These are phyloP conservation scores for Suillus cothurnatus DNA, from an alignment of 768 basidiomycete genomes.

Conservation along the genomic window DNA sequence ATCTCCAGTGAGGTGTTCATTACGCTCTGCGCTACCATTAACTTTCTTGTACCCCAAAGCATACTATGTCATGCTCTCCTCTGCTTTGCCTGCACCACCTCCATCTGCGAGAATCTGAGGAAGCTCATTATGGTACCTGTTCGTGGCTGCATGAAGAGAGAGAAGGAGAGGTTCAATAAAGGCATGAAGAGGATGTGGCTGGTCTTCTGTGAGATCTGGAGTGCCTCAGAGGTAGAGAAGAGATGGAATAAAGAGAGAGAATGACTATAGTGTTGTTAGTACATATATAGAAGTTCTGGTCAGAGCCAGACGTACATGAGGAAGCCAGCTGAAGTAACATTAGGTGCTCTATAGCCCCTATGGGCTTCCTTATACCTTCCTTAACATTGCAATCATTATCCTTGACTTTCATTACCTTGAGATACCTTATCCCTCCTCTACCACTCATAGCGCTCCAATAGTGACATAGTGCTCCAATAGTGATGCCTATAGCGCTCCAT, in stretches of 20 bases:
- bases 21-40: conserved; percentile 35
- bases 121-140: conserved; percentile 68
- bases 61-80: conserved; percentile 81
- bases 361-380: too few species aligned
- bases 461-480: too few species aligned
- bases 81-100: conserved; percentile 62
- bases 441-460: too few species aligned
- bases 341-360: too few species aligned
- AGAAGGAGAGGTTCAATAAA: conserved; percentile 65
- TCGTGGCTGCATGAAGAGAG: conserved; percentile 51
- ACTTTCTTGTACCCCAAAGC: conserved; percentile 62
- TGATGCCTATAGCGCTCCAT: too few species aligned
- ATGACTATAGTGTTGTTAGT: conserved; percentile 47
- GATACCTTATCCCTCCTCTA: too few species aligned
- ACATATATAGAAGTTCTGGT: conserved; percentile 11
- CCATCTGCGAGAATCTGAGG: conserved; percentile 58
- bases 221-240: conserved; percentile 50
- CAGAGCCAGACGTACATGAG: conserved; percentile 50
- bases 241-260: conserved; percentile 58
- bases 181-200: conserved; percentile 57
- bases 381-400: too few species aligned
- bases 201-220: conserved; percentile 24
- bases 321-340: conserved; percentile 78
- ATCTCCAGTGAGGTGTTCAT: conserved; percentile 21
- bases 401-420: too few species aligned